phyloP scores from a whole-genome alignment of 2,329 filamentous ascomycete species.

The Monosporascus sp. region DNA sequence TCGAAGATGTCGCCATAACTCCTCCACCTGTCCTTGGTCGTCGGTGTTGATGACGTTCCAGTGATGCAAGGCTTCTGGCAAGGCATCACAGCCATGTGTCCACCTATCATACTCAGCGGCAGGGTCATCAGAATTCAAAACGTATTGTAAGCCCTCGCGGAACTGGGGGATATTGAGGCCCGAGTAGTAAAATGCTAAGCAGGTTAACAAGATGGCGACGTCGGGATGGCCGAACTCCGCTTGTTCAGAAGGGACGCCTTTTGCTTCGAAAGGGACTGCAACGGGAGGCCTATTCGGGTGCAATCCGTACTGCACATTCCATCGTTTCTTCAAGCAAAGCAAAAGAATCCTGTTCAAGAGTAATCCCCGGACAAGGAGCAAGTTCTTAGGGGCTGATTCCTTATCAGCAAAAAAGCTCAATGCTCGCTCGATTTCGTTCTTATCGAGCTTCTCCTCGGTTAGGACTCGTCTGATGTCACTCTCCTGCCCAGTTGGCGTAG shows the following conservation, averaged over 20 bases:
- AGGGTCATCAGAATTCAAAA: constrained; percentile 52
- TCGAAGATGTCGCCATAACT: constrained; percentile 45
- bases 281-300: constrained; percentile 50
- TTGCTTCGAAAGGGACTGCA: constrained; percentile 62
- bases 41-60: constrained; percentile 56
- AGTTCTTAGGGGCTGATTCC: constrained; percentile 21
- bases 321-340: constrained; percentile 55
- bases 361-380: constrained; percentile 59
- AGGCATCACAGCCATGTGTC: constrained; percentile 26
- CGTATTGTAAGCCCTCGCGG: constrained; percentile 38
- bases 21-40: constrained; percentile 43
- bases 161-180: constrained; percentile 48
- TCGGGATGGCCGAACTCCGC: constrained; percentile 66
- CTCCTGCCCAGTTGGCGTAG: neutral
- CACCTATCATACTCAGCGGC: constrained; percentile 49
- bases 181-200: constrained; percentile 61
- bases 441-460: constrained; percentile 14
- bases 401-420: constrained; percentile 26
- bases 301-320: constrained; percentile 62
- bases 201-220: constrained; percentile 60
- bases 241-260: constrained; percentile 55
- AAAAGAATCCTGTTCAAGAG: constrained; percentile 55
- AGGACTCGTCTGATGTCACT: constrained; percentile 16
- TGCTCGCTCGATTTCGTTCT: constrained; percentile 10
- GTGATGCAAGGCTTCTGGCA: constrained; percentile 40